phyloP scores from a whole-genome alignment of 2,329 filamentous ascomycete genomes.

The Pezicula radicicola region DNA sequence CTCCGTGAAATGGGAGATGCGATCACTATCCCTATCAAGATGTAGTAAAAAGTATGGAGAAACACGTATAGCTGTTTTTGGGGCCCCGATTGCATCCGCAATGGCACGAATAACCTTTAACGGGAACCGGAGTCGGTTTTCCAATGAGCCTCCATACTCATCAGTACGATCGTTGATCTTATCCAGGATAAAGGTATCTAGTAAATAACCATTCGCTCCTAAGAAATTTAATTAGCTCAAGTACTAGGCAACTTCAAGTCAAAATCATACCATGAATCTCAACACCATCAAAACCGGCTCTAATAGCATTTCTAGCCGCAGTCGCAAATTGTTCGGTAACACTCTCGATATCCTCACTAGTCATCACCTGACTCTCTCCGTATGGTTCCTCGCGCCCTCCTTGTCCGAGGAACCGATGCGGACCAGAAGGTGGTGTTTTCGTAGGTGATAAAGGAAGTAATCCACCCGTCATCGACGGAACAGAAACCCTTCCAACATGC shows the following conservation, averaged over 20 bases:
- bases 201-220: constrained; percentile 43
- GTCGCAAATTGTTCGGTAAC: constrained; percentile 17
- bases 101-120: constrained; percentile 41
- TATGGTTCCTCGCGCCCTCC: constrained; percentile 1
- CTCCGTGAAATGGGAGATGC: neutral
- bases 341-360: constrained; percentile 30
- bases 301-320: constrained; percentile 17
- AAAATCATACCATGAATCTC: constrained; percentile 24
- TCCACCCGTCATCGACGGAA: constrained; percentile 12
- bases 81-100: constrained; percentile 41
- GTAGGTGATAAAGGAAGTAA: constrained; percentile 9
- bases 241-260: neutral
- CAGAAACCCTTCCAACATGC: constrained; percentile 47
- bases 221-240: constrained; percentile 1
- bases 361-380: constrained; percentile 19
- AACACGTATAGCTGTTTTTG: constrained; percentile 42
- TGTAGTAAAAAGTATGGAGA: neutral
- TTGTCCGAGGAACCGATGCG: constrained; percentile 15
- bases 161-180: constrained; percentile 49
- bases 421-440: constrained; percentile 26
- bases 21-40: neutral
- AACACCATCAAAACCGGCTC: constrained; percentile 47
- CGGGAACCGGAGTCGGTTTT: constrained; percentile 44
- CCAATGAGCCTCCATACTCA: constrained; percentile 42
- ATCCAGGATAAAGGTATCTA: constrained; percentile 53